Percentiles rank a stretch among this genome's conserved stretches.
phyloP scores from a whole-genome alignment of 1,139 yeast genomes.

The Pichia sp. region DNA sequence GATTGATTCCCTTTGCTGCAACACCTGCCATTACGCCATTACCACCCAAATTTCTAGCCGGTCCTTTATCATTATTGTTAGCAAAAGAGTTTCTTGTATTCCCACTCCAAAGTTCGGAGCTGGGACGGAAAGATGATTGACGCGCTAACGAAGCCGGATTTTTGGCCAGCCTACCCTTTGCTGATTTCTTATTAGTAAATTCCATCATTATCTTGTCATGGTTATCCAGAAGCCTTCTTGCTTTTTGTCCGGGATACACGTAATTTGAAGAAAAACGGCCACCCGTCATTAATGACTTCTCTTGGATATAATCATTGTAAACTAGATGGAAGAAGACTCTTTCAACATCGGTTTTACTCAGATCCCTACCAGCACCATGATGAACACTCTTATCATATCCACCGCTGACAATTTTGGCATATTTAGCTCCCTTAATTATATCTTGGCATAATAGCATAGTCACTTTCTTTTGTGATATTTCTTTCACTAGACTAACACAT shows the following conservation, averaged over 20 bases:
- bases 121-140: conserved; percentile 18
- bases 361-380: conserved; percentile 66
- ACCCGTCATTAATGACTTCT: conserved; percentile 64
- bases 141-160: conserved; percentile 3
- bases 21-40: conserved; percentile 1
- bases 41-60: conserved; percentile 6
- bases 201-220: conserved; percentile 44
- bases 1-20: conserved; percentile 16
- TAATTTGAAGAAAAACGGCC: conserved; percentile 74
- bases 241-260: conserved; percentile 58
- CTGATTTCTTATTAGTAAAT: conserved; percentile 29
- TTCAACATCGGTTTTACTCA: conserved; percentile 68
- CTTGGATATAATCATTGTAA: conserved; percentile 63
- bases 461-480: conserved; percentile 55
- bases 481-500: conserved; percentile 55
- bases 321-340: conserved; percentile 76
- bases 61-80: neutral
- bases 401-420: conserved; percentile 53
- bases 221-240: conserved; percentile 44
- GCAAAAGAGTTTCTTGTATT: neutral
- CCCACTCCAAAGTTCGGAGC: conserved; percentile 15
- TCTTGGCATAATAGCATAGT: conserved; percentile 82
- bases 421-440: conserved; percentile 70
- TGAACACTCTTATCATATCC: conserved; percentile 58
- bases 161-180: neutral